These are phyloP conservation scores for Komagataella mondaviorum DNA, from an alignment of 805 yeast genomes.

Conservation along the genomic window DNA sequence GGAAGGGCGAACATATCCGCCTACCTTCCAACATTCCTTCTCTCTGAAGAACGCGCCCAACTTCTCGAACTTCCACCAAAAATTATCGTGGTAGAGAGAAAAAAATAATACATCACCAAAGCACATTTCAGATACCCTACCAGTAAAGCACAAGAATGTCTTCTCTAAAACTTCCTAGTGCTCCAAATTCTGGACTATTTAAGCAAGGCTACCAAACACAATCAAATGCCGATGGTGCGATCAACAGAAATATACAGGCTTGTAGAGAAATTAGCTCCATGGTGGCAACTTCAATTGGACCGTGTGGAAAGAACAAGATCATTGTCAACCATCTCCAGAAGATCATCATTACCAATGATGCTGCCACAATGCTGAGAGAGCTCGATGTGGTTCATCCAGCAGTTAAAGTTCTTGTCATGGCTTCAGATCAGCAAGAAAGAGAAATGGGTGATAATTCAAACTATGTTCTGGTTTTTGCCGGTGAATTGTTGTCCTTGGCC, in stretches of 20 bases:
- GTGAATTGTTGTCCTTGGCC: conserved; percentile 77
- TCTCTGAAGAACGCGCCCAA: background rate
- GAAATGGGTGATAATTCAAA: conserved; percentile 98
- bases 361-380: conserved; percentile 94
- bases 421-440: conserved; percentile 90
- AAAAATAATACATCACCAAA: background rate
- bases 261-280: conserved; percentile 85
- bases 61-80: background rate
- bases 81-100: background rate
- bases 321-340: conserved; percentile 81
- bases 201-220: conserved; percentile 90
- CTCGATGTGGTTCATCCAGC: conserved; percentile 95
- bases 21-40: background rate
- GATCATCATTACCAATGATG: conserved; percentile 86
- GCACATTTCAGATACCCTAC: background rate
- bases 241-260: conserved; percentile 84
- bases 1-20: background rate
- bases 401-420: conserved; percentile 90
- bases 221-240: conserved; percentile 87
- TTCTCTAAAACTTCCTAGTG: conserved; percentile 79
- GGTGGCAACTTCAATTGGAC: conserved; percentile 92
- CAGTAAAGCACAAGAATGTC: background rate
- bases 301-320: conserved; percentile 94
- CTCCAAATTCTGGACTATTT: conserved; percentile 87
- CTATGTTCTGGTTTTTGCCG: conserved; percentile 82